Evolutionary conservation across 768 basidiomycete genomes (phyloP).

Genomic region (Naganishia friedmannii): DNA sequence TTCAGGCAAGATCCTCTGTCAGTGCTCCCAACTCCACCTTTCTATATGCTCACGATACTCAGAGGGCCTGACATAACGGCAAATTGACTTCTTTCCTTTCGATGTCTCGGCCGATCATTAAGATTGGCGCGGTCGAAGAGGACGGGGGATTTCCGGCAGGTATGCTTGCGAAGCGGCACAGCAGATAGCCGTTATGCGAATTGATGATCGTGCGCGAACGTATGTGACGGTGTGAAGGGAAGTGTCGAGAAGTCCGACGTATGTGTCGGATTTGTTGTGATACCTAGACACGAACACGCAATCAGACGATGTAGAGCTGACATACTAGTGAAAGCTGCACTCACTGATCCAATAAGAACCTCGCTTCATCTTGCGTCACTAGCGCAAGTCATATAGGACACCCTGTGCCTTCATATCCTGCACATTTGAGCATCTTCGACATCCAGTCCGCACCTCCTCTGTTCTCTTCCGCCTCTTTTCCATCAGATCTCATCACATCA

Average conservation of each 20-base stretch:
- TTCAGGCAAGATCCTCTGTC: not conserved
- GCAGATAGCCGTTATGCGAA: conserved; percentile 36
- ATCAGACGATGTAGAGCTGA: not conserved
- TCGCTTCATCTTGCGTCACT: no score
- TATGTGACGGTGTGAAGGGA: conserved; percentile 33
- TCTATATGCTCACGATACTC: conserved; percentile 36
- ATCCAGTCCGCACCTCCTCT: no score
- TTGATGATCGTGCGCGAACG: conserved; percentile 24
- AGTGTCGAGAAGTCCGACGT: conserved; percentile 36
- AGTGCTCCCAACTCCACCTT: conserved; percentile 31
- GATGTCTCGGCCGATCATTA: conserved; percentile 34
- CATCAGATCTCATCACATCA: no score
- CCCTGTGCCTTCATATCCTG: no score
- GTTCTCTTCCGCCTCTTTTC: no score
- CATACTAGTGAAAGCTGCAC: no score
- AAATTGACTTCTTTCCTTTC: conserved; percentile 33
- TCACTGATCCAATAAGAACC: no score
- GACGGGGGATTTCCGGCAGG: conserved; percentile 24
- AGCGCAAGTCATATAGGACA: no score
- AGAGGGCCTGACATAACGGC: conserved; percentile 34
- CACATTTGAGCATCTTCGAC: no score
- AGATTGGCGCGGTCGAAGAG: conserved; percentile 29
- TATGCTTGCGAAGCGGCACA: conserved; percentile 29
- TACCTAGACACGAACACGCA: not conserved
- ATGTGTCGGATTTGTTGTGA: conserved; percentile 34